These are phyloP conservation scores for Lipomyces yamadae DNA, from an alignment of 805 yeast genomes.

Conservation along the genomic window DNA sequence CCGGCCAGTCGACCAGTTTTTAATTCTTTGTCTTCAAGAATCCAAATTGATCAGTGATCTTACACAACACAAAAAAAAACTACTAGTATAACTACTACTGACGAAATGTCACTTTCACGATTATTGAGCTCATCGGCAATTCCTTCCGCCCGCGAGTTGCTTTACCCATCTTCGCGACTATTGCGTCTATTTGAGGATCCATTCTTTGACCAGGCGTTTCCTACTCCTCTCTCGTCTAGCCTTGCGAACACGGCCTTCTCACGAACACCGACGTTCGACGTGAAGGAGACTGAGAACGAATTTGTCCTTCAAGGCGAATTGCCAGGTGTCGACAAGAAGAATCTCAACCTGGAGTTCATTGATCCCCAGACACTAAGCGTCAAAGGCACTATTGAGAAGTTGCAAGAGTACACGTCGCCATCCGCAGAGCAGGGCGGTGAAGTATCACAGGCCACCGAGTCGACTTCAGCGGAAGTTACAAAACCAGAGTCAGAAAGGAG, in stretches of 20 bases:
- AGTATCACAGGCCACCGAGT: neutral
- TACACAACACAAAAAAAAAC: neutral
- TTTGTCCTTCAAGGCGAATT: slow-evolving; percentile 31
- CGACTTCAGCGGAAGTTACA: neutral
- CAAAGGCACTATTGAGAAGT: slow-evolving; percentile 21
- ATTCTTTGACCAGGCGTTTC: neutral
- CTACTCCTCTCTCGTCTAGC: neutral
- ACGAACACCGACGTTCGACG: slow-evolving; percentile 31
- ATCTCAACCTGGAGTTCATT: slow-evolving; percentile 29
- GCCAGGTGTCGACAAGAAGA: slow-evolving; percentile 34
- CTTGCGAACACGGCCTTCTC: slow-evolving; percentile 19
- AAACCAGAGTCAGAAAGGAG: neutral
- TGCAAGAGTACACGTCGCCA: slow-evolving; percentile 18
- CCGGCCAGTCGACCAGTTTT: no score
- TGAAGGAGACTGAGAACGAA: slow-evolving; percentile 27
- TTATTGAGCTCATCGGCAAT: slow-evolving; percentile 19
- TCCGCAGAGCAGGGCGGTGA: neutral
- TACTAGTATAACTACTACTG: neutral
- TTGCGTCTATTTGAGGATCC: slow-evolving; percentile 11
- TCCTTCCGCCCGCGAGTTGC: slow-evolving; percentile 20
- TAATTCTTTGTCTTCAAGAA: neutral
- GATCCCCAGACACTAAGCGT: slow-evolving; percentile 30
- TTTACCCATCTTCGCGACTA: slow-evolving; percentile 19
- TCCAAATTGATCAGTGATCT: neutral
- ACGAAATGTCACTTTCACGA: slow-evolving; percentile 32